phyloP scores from a whole-genome alignment of 1,284 basidiomycete species.

The Rhizoctonia solani region DNA sequence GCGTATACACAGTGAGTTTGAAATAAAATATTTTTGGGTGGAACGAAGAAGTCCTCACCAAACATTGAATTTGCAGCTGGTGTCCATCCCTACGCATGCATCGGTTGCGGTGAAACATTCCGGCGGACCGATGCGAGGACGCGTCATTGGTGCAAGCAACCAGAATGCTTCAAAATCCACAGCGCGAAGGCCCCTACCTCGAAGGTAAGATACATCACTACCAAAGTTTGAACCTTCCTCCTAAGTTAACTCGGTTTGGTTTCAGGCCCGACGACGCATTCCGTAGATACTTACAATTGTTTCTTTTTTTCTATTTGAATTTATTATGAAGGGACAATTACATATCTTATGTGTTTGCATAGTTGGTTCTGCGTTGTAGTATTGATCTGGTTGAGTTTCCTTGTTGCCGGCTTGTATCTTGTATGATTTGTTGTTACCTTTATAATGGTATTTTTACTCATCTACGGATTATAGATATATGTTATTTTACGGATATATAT shows the following conservation, averaged over 20 bases:
- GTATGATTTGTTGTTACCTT: not conserved
- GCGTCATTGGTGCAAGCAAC: conserved; percentile 33
- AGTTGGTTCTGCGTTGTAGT: not conserved
- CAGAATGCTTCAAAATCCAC: conserved; percentile 32
- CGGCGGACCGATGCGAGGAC: conserved; percentile 28
- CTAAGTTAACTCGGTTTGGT: not conserved
- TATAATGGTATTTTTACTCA: not conserved
- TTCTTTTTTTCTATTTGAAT: not conserved
- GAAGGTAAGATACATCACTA: conserved; percentile 12
- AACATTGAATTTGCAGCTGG: conserved; percentile 14
- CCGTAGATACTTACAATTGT: not conserved
- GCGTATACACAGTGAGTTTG: conserved; percentile 31
- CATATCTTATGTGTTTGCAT: not conserved
- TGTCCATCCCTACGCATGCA: conserved; percentile 33
- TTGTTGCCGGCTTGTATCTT: not conserved
- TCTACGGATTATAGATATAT: not conserved
- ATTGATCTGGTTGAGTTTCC: not conserved
- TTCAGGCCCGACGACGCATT: conserved; percentile 24
- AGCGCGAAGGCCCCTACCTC: conserved; percentile 20
- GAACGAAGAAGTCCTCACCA: not conserved
- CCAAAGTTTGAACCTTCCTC: not conserved
- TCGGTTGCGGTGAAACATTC: conserved; percentile 32
- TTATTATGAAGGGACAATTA: not conserved
- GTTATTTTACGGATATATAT: not conserved
- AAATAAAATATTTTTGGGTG: not conserved